phyloP scores from a whole-genome alignment of 345 rosid genomes.

The Eucalyptus coolabah region DNA sequence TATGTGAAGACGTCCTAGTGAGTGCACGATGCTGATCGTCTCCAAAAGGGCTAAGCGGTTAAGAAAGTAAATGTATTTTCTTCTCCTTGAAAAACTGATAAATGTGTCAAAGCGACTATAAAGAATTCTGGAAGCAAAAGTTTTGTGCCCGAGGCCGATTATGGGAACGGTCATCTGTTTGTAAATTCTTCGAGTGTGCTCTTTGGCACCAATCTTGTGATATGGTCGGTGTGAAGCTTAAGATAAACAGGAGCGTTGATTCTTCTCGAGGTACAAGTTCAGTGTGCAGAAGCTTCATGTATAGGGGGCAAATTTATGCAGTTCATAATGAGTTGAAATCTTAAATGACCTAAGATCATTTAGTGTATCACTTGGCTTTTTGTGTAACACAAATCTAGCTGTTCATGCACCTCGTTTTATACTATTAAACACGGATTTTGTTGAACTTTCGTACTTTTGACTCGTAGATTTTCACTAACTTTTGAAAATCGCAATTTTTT shows the following conservation, averaged over 20 bases:
- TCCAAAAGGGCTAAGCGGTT: not conserved
- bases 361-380: not conserved
- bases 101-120: not conserved
- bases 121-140: not conserved
- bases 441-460: not conserved
- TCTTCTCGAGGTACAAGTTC: not conserved
- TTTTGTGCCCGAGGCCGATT: not conserved
- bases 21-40: not conserved
- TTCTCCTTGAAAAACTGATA: not conserved
- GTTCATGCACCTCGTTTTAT: not conserved
- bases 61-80: not conserved
- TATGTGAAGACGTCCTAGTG: not conserved
- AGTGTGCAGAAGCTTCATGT: not conserved
- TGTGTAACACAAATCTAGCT: not conserved
- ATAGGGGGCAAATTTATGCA: not conserved
- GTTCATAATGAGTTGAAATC: not conserved
- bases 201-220: not conserved
- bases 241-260: not conserved
- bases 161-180: not conserved
- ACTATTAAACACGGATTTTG: not conserved
- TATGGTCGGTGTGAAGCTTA: not conserved
- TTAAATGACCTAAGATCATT: not conserved
- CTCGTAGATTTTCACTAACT: not conserved
- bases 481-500: not conserved
- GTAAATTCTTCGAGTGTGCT: not conserved